These are phyloP conservation scores for Xerocomellus dryophilus DNA, from an alignment of 768 basidiomycete genomes.

Conservation along the genomic window DNA sequence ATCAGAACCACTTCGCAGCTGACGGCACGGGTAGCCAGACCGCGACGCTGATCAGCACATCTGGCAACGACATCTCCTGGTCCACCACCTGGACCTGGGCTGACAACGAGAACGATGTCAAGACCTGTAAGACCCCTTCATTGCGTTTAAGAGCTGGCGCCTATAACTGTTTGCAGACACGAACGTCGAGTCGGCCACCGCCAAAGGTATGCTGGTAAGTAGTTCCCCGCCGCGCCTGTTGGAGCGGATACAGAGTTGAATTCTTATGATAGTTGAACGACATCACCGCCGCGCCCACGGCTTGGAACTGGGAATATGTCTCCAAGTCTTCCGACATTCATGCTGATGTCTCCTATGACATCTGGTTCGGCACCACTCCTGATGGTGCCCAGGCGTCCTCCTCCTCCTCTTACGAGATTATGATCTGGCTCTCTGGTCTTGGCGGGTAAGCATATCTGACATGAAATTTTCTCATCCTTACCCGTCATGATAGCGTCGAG, in stretches of 20 bases:
- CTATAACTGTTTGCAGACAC: conserved; percentile 37
- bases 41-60: conserved; percentile 43
- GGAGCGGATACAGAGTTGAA: background rate
- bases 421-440: conserved; percentile 59
- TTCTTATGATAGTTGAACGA: conserved; percentile 35
- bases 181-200: conserved; percentile 45
- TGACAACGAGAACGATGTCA: conserved; percentile 48
- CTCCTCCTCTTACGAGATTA: conserved; percentile 53
- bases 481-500: conserved; percentile 39
- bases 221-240: background rate
- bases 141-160: background rate
- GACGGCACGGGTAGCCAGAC: conserved; percentile 47
- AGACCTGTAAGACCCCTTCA: conserved; percentile 44
- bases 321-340: conserved; percentile 43
- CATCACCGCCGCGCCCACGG: conserved; percentile 45
- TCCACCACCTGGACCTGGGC: conserved; percentile 53
- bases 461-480: background rate
- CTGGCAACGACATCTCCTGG: conserved; percentile 47
- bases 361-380: conserved; percentile 47
- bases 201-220: conserved; percentile 47
- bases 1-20: conserved; percentile 22
- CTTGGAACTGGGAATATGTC: conserved; percentile 51
- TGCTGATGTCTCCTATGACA: conserved; percentile 58
- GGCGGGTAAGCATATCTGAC: conserved; percentile 41
- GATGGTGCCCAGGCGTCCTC: conserved; percentile 45